These are phyloP conservation scores for Coemansia biformis DNA, from an alignment of 192 early-diverging fungal species.

Conservation along the genomic window DNA sequence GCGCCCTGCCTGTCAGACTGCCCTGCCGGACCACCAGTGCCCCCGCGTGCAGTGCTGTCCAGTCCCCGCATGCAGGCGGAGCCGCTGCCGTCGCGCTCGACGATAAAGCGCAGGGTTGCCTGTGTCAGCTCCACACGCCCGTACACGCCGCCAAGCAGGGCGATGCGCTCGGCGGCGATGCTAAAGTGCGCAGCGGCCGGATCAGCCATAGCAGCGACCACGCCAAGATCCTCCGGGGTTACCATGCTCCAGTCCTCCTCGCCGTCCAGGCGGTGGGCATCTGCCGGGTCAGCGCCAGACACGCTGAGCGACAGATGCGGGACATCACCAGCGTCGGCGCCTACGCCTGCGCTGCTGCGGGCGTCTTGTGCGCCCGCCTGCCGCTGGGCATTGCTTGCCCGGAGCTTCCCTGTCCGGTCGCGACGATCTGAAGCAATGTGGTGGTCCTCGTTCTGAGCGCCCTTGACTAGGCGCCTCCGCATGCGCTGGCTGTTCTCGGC, in stretches of 20 bases:
- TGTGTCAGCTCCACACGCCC: constrained; percentile 33
- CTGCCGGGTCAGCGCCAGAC: constrained; percentile 3
- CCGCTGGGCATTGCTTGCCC: constrained; percentile 1
- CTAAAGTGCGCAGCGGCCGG: constrained; percentile 18
- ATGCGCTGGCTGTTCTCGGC: constrained; percentile 37
- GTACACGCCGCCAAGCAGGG: constrained; percentile 24
- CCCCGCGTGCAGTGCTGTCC: background rate
- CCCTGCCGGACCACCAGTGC: background rate
- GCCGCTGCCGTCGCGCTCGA: constrained; percentile 17
- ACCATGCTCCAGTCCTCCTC: constrained; percentile 32
- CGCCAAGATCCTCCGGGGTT: constrained; percentile 29
- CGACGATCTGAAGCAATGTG: constrained; percentile 23
- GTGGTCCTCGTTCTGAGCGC: constrained; percentile 22
- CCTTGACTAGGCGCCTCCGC: constrained; percentile 24
- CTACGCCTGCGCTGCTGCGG: too few species aligned
- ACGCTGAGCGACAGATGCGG: constrained; percentile 34
- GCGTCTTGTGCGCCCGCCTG: background rate
- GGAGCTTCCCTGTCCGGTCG: constrained; percentile 22
- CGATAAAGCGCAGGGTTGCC: constrained; percentile 23
- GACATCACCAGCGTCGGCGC: constrained; percentile 8
- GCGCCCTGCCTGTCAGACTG: too few species aligned
- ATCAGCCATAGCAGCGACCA: constrained; percentile 13
- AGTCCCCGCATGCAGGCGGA: constrained; percentile 6
- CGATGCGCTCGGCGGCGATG: constrained; percentile 20
- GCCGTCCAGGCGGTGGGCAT: background rate